These are phyloP conservation scores for Phytophthora hibernalis DNA, from an alignment of 352 stramenopile genomes.

Conservation along the genomic window DNA sequence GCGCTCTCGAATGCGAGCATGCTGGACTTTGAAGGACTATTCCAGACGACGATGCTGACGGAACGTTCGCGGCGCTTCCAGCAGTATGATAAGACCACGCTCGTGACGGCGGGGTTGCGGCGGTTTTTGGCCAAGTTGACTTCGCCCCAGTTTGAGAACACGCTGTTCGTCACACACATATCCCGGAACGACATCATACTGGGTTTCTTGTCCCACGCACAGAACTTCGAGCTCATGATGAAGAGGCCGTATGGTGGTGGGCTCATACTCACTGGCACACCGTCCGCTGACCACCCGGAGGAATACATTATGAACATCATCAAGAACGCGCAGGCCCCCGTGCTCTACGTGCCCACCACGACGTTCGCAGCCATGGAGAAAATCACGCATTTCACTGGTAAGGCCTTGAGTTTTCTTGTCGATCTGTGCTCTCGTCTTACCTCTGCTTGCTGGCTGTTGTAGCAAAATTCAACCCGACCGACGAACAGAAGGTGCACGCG, in stretches of 20 bases:
- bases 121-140: conserved; percentile 86
- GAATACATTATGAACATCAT: conserved; percentile 85
- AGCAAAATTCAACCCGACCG: conserved; percentile 91
- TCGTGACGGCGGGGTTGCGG: conserved; percentile 88
- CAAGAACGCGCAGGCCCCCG: conserved; percentile 55
- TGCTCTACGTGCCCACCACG: conserved; percentile 83
- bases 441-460: conserved; percentile 18
- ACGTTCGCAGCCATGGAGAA: conserved; percentile 85
- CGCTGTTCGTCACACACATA: conserved; percentile 91
- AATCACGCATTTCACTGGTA: conserved; percentile 83
- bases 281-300: conserved; percentile 77
- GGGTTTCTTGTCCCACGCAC: conserved; percentile 82
- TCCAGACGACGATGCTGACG: conserved; percentile 74
- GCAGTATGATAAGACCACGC: conserved; percentile 77
- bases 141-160: conserved; percentile 75
- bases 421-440: background rate
- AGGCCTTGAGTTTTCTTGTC: background rate
- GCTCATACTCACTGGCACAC: conserved; percentile 88
- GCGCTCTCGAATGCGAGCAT: conserved; percentile 84
- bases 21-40: conserved; percentile 91
- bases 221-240: conserved; percentile 76
- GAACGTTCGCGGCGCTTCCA: conserved; percentile 65
- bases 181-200: conserved; percentile 93
- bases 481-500: conserved; percentile 77
- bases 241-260: conserved; percentile 81